Conservation (phyloP, 768 basidiomycete species). For the Kwoniella sp. region DNA sequence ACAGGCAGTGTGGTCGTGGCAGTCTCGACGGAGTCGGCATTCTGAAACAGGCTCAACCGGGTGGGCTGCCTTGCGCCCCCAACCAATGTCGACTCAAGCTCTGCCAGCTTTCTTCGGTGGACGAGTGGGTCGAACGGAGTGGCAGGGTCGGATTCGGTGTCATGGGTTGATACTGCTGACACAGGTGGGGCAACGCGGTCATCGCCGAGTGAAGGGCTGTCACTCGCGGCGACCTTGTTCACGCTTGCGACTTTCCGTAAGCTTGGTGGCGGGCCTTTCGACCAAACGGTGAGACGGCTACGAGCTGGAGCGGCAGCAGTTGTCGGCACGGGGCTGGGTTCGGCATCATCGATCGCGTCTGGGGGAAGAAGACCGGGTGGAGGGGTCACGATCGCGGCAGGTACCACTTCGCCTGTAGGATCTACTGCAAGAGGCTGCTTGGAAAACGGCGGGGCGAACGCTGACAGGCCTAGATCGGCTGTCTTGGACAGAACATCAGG, state of each 20-base stretch:
- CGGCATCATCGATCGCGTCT: not conserved
- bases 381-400: slow-evolving; percentile 6
- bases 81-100: slow-evolving; percentile 3
- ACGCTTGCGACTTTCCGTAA: slow-evolving; percentile 14
- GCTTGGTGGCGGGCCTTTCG: slow-evolving; percentile 25
- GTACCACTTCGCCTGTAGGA: slow-evolving; percentile 19
- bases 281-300: slow-evolving; percentile 34
- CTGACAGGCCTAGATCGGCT: slow-evolving; percentile 15
- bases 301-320: slow-evolving; percentile 8
- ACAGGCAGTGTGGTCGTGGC: not conserved
- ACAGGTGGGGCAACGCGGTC: slow-evolving; percentile 14
- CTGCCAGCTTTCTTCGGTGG: slow-evolving; percentile 9
- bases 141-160: slow-evolving; percentile 44
- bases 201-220: not conserved
- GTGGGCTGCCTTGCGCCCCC: not conserved
- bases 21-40: slow-evolving; percentile 72
- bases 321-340: too few relatives aligned
- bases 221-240: slow-evolving; percentile 1
- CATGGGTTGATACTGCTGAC: slow-evolving; percentile 29
- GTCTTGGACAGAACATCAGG: slow-evolving; percentile 9
- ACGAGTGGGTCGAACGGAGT: slow-evolving; percentile 38
- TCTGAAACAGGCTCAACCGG: slow-evolving; percentile 4
- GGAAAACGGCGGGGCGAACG: slow-evolving; percentile 27
- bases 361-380: not conserved
- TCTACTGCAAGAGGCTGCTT: slow-evolving; percentile 15